Conservation (phyloP, 1,284 basidiomycete genomes). For the Peniophora sp. region DNA sequence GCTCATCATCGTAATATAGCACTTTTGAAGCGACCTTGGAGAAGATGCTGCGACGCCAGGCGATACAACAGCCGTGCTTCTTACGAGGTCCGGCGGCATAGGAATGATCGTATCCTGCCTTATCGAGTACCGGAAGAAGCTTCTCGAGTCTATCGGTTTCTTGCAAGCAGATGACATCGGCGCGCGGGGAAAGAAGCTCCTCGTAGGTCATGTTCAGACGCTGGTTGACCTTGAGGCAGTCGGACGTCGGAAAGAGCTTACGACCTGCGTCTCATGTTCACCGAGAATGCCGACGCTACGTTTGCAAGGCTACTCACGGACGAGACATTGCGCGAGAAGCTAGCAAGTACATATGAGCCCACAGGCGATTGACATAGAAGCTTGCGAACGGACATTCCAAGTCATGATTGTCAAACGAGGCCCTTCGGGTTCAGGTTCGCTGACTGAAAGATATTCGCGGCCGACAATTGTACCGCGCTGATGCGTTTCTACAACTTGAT, state of each 20-base stretch:
- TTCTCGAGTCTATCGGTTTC: constrained; percentile 72
- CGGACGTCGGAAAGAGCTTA: constrained; percentile 77
- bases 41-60: constrained; percentile 53
- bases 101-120: constrained; percentile 50
- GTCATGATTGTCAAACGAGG: constrained; percentile 49
- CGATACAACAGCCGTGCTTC: constrained; percentile 78
- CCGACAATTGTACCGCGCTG: constrained; percentile 8
- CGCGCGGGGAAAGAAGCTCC: constrained; percentile 59
- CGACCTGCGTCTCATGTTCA: constrained; percentile 36
- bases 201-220: constrained; percentile 68
- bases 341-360: constrained; percentile 4
- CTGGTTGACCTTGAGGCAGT: constrained; percentile 69
- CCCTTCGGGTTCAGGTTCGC: neutral
- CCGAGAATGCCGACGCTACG: too few relatives aligned
- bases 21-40: constrained; percentile 33
- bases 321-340: constrained; percentile 70
- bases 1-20: constrained; percentile 64
- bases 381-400: constrained; percentile 64
- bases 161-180: constrained; percentile 83
- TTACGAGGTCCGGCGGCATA: constrained; percentile 66
- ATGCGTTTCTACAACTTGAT: neutral
- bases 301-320: constrained; percentile 48
- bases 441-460: neutral
- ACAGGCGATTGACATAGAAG: constrained; percentile 2
- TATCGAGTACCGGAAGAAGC: constrained; percentile 50